Evolutionary conservation across 495 filamentous ascomycete genomes (phyloP).

Genomic region (Talaromyces stipitatus): DNA sequence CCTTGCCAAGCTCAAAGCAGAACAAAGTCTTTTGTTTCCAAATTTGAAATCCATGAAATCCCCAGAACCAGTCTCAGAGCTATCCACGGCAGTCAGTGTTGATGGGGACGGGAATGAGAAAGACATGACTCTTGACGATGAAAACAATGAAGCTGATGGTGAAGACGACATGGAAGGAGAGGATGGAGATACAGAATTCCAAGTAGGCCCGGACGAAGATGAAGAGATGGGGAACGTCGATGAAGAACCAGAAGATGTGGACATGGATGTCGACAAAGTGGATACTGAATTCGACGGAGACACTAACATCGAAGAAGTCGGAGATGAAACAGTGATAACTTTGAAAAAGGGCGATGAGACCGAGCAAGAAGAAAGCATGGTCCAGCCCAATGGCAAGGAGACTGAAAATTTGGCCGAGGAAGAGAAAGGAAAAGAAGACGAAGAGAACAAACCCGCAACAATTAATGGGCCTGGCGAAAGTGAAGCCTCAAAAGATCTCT

Average conservation of each 20-base stretch:
- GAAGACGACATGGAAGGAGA: slow-evolving; percentile 10
- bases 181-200: slow-evolving; percentile 13
- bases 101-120: slow-evolving; percentile 16
- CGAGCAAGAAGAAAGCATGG: slow-evolving; percentile 17
- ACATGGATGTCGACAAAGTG: slow-evolving; percentile 5
- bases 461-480: background rate
- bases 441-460: slow-evolving; percentile 1
- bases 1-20: slow-evolving; percentile 32
- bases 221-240: slow-evolving; percentile 18
- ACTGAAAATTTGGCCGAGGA: slow-evolving; percentile 14
- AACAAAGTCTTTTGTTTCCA: slow-evolving; percentile 30
- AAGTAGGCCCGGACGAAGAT: slow-evolving; percentile 14
- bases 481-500: background rate
- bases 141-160: slow-evolving; percentile 5
- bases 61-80: slow-evolving; percentile 18
- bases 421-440: slow-evolving; percentile 6
- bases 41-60: slow-evolving; percentile 21
- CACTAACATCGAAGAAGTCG: slow-evolving; percentile 63
- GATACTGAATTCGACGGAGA: slow-evolving; percentile 56
- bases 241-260: slow-evolving; percentile 12
- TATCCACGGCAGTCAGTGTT: slow-evolving; percentile 19
- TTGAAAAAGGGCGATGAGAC: slow-evolving; percentile 20
- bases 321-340: slow-evolving; percentile 28
- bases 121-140: background rate
- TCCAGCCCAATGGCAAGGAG: slow-evolving; percentile 10